These are phyloP conservation scores for Chimonanthus praecox DNA, from an alignment of 164 flowering plant species.

Conservation along the genomic window DNA sequence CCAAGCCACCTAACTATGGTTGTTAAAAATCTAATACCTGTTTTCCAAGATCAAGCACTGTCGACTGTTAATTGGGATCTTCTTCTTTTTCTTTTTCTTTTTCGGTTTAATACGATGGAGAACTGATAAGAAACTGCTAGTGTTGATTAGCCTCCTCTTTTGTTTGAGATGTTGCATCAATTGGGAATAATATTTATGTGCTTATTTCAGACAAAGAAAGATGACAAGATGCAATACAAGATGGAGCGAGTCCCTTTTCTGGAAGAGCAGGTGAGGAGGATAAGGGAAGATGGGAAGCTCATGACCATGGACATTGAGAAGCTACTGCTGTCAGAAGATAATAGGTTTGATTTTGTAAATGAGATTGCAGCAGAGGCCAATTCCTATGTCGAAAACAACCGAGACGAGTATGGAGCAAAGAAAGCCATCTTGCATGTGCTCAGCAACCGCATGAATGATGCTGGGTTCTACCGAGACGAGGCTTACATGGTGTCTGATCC, in stretches of 20 bases:
- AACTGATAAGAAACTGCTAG: no score
- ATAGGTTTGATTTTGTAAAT: constrained; percentile 79
- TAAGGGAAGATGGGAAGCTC: constrained; percentile 55
- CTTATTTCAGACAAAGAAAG: constrained; percentile 54
- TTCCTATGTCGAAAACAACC: constrained; percentile 63
- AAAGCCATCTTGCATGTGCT: constrained; percentile 87
- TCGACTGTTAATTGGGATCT: no score
- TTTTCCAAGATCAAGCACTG: no score
- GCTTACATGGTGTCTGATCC: constrained; percentile 74
- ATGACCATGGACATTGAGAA: constrained; percentile 66
- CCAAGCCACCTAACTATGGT: no score
- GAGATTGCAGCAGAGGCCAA: constrained; percentile 89
- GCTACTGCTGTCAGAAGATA: constrained; percentile 69
- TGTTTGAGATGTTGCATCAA: not conserved
- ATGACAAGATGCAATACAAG: constrained; percentile 39
- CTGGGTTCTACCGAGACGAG: constrained; percentile 69
- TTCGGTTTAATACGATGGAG: no score
- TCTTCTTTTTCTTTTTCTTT: no score
- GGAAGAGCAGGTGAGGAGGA: constrained; percentile 79
- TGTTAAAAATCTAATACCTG: no score
- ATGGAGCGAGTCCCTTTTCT: constrained; percentile 77
- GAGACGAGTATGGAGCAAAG: constrained; percentile 77
- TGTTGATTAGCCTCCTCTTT: no score
- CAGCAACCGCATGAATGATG: constrained; percentile 79
- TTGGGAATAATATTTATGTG: not conserved